Conservation (phyloP, 1,284 basidiomycete genomes). For the Apiotrichum sp. region DNA sequence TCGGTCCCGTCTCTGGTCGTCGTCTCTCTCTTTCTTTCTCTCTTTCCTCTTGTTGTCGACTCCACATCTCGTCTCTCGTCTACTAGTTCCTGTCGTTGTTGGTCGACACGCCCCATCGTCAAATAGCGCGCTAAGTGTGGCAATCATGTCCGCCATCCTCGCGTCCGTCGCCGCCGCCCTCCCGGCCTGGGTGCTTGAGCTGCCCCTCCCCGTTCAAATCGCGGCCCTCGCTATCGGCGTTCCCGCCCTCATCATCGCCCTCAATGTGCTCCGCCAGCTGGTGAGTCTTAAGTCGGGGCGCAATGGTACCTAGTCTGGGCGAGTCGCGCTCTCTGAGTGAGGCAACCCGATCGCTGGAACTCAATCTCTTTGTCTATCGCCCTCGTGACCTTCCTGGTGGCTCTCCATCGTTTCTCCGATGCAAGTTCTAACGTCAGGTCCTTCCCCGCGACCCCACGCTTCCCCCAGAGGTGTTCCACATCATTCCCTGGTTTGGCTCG, state of each 20-base stretch:
- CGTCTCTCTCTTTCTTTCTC: conserved; percentile 12
- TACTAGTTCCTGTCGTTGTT: too few relatives aligned
- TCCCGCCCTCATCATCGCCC: conserved; percentile 47
- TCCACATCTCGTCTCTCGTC: background rate
- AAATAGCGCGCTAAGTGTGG: too few relatives aligned
- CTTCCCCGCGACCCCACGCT: conserved; percentile 55
- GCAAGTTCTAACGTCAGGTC: conserved; percentile 43
- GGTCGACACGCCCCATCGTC: too few relatives aligned
- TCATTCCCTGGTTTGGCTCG: conserved; percentile 68
- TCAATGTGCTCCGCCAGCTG: conserved; percentile 60
- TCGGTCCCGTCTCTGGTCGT: background rate
- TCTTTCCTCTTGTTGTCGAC: background rate
- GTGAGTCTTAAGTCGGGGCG: conserved; percentile 45
- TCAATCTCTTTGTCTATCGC: too few relatives aligned
- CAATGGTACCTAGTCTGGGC: too few relatives aligned
- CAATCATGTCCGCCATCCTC: background rate
- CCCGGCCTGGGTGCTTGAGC: conserved; percentile 46
- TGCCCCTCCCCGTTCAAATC: conserved; percentile 11
- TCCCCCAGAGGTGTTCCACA: conserved; percentile 74
- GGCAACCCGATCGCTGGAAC: too few relatives aligned
- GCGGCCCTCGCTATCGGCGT: conserved; percentile 39
- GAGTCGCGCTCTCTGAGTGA: too few relatives aligned
- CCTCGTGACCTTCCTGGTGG: too few relatives aligned
- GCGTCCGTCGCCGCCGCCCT: conserved; percentile 48
- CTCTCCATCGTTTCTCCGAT: too few relatives aligned